These are phyloP conservation scores for Debaryomyces sp. DNA, from an alignment of 1,139 yeast species.

Conservation along the genomic window DNA sequence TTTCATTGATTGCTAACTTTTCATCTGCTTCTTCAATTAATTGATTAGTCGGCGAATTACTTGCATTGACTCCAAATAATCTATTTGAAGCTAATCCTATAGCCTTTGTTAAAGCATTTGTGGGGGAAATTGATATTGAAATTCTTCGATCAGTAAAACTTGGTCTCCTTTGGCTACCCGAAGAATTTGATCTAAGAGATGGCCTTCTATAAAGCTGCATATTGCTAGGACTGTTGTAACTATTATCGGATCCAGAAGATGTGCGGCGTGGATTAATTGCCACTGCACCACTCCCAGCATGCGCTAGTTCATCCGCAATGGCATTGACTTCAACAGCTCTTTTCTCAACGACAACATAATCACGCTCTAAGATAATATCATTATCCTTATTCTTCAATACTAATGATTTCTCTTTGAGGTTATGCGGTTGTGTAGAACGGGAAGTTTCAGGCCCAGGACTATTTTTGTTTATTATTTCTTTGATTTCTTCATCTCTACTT, in stretches of 20 bases:
- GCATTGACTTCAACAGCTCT: constrained; percentile 95
- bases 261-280: constrained; percentile 34
- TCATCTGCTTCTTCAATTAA: constrained; percentile 19
- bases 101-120: constrained; percentile 87
- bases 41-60: constrained; percentile 10
- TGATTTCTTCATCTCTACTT: constrained; percentile 47
- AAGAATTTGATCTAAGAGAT: constrained; percentile 35
- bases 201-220: constrained; percentile 25
- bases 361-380: constrained; percentile 65
- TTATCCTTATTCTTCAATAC: constrained; percentile 27
- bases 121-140: constrained; percentile 77
- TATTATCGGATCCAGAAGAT: constrained; percentile 17
- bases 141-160: constrained; percentile 60
- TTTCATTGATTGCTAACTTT: constrained; percentile 4
- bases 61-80: constrained; percentile 58
- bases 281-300: constrained; percentile 61
- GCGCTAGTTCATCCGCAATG: constrained; percentile 86
- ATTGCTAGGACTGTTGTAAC: constrained; percentile 1
- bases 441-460: constrained; percentile 45
- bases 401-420: constrained; percentile 11
- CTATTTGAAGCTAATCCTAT: constrained; percentile 86
- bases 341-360: constrained; percentile 93
- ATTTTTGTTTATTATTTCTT: constrained; percentile 42
- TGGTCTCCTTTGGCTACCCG: constrained; percentile 46
- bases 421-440: constrained; percentile 26